Evolutionary conservation across 169 alveolate genomes (phyloP), one percentile per base, ranked within the genome.

Genomic region (Eimeria sp.): DNA sequence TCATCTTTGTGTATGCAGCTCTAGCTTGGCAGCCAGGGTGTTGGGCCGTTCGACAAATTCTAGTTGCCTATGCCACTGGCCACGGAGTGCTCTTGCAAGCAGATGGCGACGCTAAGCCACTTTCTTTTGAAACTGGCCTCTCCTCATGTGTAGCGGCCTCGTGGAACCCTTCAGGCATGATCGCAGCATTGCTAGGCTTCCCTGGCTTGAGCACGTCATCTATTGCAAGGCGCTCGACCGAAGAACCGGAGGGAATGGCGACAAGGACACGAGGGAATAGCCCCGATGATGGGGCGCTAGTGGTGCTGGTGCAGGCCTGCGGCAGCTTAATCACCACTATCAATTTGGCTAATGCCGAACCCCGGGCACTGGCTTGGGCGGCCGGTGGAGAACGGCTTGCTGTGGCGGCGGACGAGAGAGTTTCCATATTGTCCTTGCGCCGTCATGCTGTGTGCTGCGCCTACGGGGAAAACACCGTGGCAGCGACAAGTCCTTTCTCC

Each of bases 1-100:
- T 37, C 37, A 20, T 46, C 43, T 13, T 60, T 23, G 43, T 60
- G 13, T 58, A 11, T 52, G 54, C 93, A 87, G 93, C 83, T 40
- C 52, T 87, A 25, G 82, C 93, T 16, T 87, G 93, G 93, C 93
- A 87, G 62, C 93, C 93, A 43, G 93, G 93, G 66, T 87, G 83
- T 60, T 87, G 93, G 93, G 43, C 93, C 46, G n/a, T 64, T 37
- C 93, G 82, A 43, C 93, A 82, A n/a, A 30, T 87, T 40, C 66
- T 87, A 58, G 93, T 43, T 64, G 78, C 66, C 60, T 87, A 87
- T 43, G 27, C 64, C 6, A 87, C 37, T 62, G 93, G 93, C 37
- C 49, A 58, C 71, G 93, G 82, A 66, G 30, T 64, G 93, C 72
- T 87, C 82, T 2, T 87, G 82, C 80, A 60, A 4, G 13, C 93